Conservation (phyloP, 441 rosid genomes). For the Croton laevigatus region DNA sequence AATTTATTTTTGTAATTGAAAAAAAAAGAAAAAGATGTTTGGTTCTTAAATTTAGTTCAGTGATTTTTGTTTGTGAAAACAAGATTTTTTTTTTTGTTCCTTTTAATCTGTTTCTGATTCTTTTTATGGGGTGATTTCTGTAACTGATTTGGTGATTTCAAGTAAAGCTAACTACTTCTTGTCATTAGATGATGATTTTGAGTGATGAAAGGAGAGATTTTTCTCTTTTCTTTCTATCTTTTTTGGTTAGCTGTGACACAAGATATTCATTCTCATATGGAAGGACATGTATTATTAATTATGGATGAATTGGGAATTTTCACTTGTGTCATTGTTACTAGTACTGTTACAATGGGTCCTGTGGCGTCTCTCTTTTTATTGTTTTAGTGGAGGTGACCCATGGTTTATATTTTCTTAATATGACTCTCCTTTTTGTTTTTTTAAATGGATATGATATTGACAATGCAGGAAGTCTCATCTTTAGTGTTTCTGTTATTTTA, state of each 20-base stretch:
- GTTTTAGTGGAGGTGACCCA: slow-evolving; percentile 4
- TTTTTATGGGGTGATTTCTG: not conserved
- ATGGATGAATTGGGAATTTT: not conserved
- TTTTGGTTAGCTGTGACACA: not conserved
- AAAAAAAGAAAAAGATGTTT: not conserved
- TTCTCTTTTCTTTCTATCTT: not conserved
- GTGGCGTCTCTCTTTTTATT: not conserved
- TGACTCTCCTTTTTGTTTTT: not conserved
- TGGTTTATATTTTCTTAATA: not conserved
- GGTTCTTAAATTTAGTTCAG: not conserved
- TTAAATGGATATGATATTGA: not conserved
- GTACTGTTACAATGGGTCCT: not conserved
- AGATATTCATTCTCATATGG: not conserved
- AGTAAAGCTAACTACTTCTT: not conserved
- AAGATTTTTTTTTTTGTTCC: not conserved
- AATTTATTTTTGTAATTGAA: not conserved
- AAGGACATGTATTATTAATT: not conserved
- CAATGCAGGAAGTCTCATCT: slow-evolving; percentile 4
- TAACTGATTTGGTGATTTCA: not conserved
- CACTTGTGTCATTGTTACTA: slow-evolving; percentile 1
- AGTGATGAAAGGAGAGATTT: slow-evolving; percentile 2
- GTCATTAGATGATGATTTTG: not conserved
- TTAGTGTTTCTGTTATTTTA: not conserved
- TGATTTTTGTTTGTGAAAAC: not conserved
- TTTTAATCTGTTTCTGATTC: not conserved